Conservation (phyloP, 805 yeast species). For the Saccharomycopsis fermentans region DNA sequence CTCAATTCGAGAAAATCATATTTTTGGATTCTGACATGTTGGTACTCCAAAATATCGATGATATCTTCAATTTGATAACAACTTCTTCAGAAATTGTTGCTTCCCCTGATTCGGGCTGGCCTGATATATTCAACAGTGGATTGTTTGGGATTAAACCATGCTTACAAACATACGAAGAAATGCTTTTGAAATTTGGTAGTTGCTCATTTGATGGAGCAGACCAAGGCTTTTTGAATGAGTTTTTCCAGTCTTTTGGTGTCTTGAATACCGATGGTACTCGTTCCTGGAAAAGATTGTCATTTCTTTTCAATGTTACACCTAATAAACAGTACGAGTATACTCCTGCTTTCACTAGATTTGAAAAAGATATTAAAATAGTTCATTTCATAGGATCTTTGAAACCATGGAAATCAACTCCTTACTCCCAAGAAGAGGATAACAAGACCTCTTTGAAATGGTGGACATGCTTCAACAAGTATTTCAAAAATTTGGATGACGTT, state of each 20-base stretch:
- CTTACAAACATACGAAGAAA: constrained; percentile 36
- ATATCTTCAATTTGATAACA: background rate
- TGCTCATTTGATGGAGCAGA: constrained; percentile 79
- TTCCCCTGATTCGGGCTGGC: constrained; percentile 84
- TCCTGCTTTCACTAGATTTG: constrained; percentile 57
- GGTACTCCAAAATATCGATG: constrained; percentile 13
- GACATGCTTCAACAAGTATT: constrained; percentile 9
- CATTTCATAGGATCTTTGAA: constrained; percentile 61
- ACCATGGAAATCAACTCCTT: constrained; percentile 36
- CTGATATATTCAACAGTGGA: constrained; percentile 82
- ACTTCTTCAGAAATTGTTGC: constrained; percentile 29
- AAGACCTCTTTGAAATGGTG: constrained; percentile 9
- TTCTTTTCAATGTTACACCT: constrained; percentile 74
- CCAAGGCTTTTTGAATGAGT: constrained; percentile 80
- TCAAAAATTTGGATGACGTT: constrained; percentile 9
- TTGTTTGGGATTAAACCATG: constrained; percentile 59
- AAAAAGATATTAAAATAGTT: constrained; percentile 33
- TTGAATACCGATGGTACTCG: constrained; percentile 18
- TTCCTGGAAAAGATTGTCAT: constrained; percentile 67
- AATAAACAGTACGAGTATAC: constrained; percentile 53
- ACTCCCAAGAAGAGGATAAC: background rate
- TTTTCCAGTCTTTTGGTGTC: constrained; percentile 32
- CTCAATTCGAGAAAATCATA: constrained; percentile 35
- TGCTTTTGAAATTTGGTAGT: constrained; percentile 26
- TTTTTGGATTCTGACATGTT: constrained; percentile 61